A percentile compares a stretch with the other conserved stretches of the same genome.
Evolutionary conservation across 371 early-diverging fungal genomes (phyloP).

Genomic region (Apophysomyces trapeziformis): DNA sequence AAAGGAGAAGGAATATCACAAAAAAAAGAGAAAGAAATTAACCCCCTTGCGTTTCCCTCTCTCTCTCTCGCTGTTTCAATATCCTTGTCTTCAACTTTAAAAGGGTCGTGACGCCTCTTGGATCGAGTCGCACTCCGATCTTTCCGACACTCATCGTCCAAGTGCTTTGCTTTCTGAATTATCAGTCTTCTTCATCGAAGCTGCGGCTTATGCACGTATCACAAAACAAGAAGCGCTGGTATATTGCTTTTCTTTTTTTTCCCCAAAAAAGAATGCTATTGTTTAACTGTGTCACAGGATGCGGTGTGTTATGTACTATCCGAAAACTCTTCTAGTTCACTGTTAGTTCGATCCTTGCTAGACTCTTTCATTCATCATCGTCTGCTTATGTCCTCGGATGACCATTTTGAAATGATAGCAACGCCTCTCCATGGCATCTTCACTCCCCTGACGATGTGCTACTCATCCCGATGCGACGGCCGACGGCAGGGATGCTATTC

Average conservation of each 20-base stretch:
- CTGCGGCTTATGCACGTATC: conserved; percentile 26
- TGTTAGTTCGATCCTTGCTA: conserved; percentile 19
- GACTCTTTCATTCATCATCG: conserved; percentile 25
- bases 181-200: conserved; percentile 22
- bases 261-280: too few relatives aligned
- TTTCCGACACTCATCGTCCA: conserved; percentile 1
- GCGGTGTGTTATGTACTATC: conserved; percentile 29
- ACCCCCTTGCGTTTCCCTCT: not conserved
- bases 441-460: conserved; percentile 34
- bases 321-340: conserved; percentile 17
- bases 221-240: conserved; percentile 39
- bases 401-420: conserved; percentile 13
- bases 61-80: not conserved
- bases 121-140: conserved; percentile 21
- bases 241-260: conserved; percentile 11
- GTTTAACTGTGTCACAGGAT: conserved; percentile 19
- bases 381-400: not conserved
- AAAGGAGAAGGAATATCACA: too few relatives aligned
- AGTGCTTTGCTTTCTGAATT: conserved; percentile 23
- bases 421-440: conserved; percentile 29
- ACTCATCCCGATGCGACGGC: conserved; percentile 32
- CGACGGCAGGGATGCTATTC: conserved; percentile 33
- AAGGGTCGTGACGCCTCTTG: conserved; percentile 7
- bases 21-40: not conserved
- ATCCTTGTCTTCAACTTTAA: not conserved